Base-by-base conservation (phyloP, 495 filamentous ascomycete genomes). In the Chaetomium fimeti region DNA sequence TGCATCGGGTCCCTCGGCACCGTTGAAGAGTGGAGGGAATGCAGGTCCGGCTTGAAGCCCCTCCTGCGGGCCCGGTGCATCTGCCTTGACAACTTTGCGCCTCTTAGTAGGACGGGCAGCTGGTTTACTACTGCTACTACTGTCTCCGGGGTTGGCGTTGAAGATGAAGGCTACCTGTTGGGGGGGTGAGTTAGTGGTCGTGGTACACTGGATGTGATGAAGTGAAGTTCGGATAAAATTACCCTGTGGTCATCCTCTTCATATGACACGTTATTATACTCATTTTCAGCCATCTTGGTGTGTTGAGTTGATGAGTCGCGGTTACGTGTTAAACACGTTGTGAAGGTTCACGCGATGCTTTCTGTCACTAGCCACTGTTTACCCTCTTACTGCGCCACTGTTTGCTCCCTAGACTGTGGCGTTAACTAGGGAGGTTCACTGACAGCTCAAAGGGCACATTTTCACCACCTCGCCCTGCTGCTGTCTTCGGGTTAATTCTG, bases 91-190 rank as follows among this genome's bases (percentile, higher is more conserved):
- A 13, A 85, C 76, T 68, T 85, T 88, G 61, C 89, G 82, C 57
- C 85, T 80, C 71, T 93, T 92, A 53, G 82, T 71, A 38, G 89
- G 86, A 64, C 87, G 83, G 66, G 62, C 18, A 28, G 59, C 59
- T 38, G 4, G 24, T 57, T 27, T 43, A 22, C 38, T 78, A 78
- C 52, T 70, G 52, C 22, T 60, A 32, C 65, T 63, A 48, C 69
- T 70, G 45, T 54, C 42, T 22, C 62, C 57, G 62, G 79, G 76
- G 54, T 76, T 73, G 16, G 86, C 84, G 47, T 82, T 80, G 73
- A 90, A 92, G 66, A 93, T 78, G 72, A 90, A 92, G 58, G 89
- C 86, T 40, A 81, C 83, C 89, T 93, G 64, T 3, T 11, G 15
- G 38, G 11, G 32, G 18, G 36, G 15, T 15, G 16, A 42, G 32